phyloP scores from a whole-genome alignment of 352 stramenopile species.

The Phytopythium mirpurense region DNA sequence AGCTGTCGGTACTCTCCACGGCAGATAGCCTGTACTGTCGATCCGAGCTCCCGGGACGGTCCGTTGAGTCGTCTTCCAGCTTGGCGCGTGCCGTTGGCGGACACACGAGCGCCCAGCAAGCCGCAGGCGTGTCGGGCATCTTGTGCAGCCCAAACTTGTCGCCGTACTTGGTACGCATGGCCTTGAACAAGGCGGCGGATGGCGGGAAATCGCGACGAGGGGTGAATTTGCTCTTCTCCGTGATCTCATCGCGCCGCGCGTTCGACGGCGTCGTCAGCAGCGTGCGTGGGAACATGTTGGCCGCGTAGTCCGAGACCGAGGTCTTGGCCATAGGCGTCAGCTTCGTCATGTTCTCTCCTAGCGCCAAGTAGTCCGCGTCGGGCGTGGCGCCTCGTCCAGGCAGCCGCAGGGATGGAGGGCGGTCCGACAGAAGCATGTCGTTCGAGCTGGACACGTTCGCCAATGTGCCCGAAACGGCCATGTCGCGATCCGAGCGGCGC shows the following conservation, averaged over 20 bases:
- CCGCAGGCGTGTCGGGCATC: slow-evolving; percentile 65
- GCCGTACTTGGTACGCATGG: slow-evolving; percentile 79
- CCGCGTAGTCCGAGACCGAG: slow-evolving; percentile 56
- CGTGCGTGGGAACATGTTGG: slow-evolving; percentile 69
- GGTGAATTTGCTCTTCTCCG: slow-evolving; percentile 78
- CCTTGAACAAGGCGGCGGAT: slow-evolving; percentile 80
- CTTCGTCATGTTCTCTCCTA: slow-evolving; percentile 68
- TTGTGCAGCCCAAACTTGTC: slow-evolving; percentile 71
- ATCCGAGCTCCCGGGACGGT: background rate
- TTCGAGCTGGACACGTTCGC: slow-evolving; percentile 4
- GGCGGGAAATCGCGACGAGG: slow-evolving; percentile 76
- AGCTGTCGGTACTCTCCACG: too few species aligned
- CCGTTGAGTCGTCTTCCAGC: slow-evolving; percentile 32
- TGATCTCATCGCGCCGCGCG: slow-evolving; percentile 64
- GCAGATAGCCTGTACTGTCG: too few species aligned
- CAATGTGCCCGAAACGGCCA: slow-evolving; percentile 2
- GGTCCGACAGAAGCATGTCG: slow-evolving; percentile 15
- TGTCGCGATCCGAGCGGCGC: slow-evolving; percentile 14
- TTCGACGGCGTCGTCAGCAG: slow-evolving; percentile 52
- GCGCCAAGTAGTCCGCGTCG: slow-evolving; percentile 43
- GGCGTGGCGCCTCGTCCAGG: slow-evolving; percentile 19
- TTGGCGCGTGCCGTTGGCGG: slow-evolving; percentile 54
- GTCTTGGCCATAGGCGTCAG: slow-evolving; percentile 41
- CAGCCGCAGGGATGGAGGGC: slow-evolving; percentile 20
- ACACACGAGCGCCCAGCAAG: slow-evolving; percentile 73